Evolutionary conservation across 495 filamentous ascomycete genomes (phyloP), one percentile per base, ranked within the genome.

Genomic region (Aspergillus egyptiacus): DNA sequence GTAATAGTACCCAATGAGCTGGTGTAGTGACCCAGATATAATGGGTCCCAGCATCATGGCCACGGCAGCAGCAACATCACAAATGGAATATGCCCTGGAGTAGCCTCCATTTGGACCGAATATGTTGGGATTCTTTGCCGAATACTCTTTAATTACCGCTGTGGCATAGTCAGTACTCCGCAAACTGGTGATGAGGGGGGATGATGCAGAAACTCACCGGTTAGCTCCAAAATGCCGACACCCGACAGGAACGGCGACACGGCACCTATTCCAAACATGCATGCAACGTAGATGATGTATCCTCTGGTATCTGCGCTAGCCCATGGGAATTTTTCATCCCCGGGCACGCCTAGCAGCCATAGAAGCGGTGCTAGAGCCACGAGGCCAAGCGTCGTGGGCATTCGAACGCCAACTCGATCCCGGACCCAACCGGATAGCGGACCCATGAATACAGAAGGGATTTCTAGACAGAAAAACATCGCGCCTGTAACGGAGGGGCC

Each of bases 1-100:
- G 7, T 53, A 43, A 22, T 58, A 60, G 30, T 64, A 69, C 4
- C 65, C 66, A 14, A 63, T 33, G 38, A 23, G 11, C 44, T 67
- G 59, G n/a, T 52, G 49, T 10, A 68, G 31, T 44, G 41, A 48
- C 1, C 68, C 63, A 4, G 66, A 59, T 7, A 65, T 6, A 20
- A 71, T 48, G 3, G 66, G 66, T n/a, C 66, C 61, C 14, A 64
- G 22, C 5, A 69, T 57, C 24, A 50, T 56, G 5, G 65, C 67
- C 18, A 46, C 23, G 0, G 60, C 63, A 51, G 57, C 63, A 18
- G 65, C 61, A 25, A 68, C 53, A 25, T 52, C 60, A 31, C 56
- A 49, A 6, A 70, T 33, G 8, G 58, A 57, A 15, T 64, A 56
- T 5, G 62, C 66, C 10, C 58, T 48, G 10, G 61, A 67, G 31